Evolutionary conservation across 1,284 basidiomycete genomes (phyloP), one percentile per base, ranked within the genome.

Genomic region (Entoloma clypeatum): DNA sequence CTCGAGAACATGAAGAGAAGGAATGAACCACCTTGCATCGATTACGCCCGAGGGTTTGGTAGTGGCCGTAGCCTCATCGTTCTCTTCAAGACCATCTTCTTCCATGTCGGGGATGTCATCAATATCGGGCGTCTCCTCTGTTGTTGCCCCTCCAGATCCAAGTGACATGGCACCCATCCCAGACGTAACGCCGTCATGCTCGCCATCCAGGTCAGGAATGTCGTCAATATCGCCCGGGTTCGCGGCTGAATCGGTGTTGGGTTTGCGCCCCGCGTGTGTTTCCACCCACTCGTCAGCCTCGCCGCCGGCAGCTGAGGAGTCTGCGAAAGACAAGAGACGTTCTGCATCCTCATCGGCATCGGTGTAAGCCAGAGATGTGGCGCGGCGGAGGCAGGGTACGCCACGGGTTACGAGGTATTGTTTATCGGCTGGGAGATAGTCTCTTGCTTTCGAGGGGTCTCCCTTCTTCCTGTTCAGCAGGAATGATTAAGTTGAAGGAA

Each of bases 91-190:
- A 26, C 79, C 81, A 17, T 84, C 86, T 51, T 91, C 92, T 57
- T 91, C 90, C 86, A 92, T 92, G 66, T 92, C 91, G 3, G 91
- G 89, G 36, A 91, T 92, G 59, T 95, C 92, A 60, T 95, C 92
- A 49, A 93, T 71, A 68, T 95, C 84, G 25, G 86, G 85, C 19
- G 77, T 81, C 50, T 79, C 66, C 30, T 56, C 49, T 21, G 55
- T 56, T 14, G 50, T 55, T 1, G 36, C 51, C 6, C 37, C n/a
- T n/a, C n/a, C 74, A 9, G 59, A 69, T 28, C 64, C 66, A 14
- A 77, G 44, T 7, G 70, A 71, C 37, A 78, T 55, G 13, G 64
- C 58, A 18, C 65, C 63, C 23, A 81, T 60, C 2, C 65, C 65
- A 21, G 60, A 56, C 5, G 65, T 50, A 14, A 74, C 61, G n/a